phyloP scores from a whole-genome alignment of 2,329 filamentous ascomycete genomes.

The Fusarium sp. region DNA sequence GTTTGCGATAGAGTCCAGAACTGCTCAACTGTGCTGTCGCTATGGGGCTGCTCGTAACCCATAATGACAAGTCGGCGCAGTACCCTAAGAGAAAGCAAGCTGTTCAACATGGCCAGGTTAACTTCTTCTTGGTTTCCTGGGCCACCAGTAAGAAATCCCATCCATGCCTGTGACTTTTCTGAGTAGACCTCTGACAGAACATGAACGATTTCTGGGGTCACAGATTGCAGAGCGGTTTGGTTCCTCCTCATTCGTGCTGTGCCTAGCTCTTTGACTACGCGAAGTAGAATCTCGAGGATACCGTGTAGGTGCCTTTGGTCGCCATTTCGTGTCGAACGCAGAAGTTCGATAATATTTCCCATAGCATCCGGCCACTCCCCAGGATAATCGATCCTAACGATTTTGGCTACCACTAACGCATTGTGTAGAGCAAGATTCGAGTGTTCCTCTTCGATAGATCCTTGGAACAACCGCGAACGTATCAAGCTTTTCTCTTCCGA shows the following conservation, averaged over 20 bases:
- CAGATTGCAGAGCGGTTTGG: constrained; percentile 79
- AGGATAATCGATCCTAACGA: constrained; percentile 90
- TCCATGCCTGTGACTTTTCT: constrained; percentile 77
- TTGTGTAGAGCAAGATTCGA: constrained; percentile 85
- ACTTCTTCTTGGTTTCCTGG: constrained; percentile 69
- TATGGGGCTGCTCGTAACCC: constrained; percentile 86
- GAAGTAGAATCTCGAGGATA: constrained; percentile 80
- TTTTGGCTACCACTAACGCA: constrained; percentile 86
- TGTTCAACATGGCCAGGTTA: constrained; percentile 77
- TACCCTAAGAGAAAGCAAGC: constrained; percentile 81
- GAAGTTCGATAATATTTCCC: constrained; percentile 69
- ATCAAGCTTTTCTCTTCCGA: constrained; percentile 82
- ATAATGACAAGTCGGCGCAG: constrained; percentile 81
- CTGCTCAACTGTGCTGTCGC: constrained; percentile 78
- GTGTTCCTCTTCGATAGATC: constrained; percentile 81
- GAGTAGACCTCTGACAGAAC: constrained; percentile 83
- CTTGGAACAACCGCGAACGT: constrained; percentile 78
- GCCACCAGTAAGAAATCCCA: constrained; percentile 67
- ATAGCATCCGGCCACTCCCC: constrained; percentile 80
- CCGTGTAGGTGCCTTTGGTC: constrained; percentile 76
- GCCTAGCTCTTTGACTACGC: constrained; percentile 90
- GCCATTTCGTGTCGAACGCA: constrained; percentile 65
- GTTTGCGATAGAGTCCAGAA: constrained; percentile 84
- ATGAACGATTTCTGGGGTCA: constrained; percentile 86
- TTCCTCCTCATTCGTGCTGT: constrained; percentile 81